A percentile compares a stretch with the other conserved stretches of the same genome.
phyloP scores from a whole-genome alignment of 441 rosid species.

The Euphorbia celastroides region DNA sequence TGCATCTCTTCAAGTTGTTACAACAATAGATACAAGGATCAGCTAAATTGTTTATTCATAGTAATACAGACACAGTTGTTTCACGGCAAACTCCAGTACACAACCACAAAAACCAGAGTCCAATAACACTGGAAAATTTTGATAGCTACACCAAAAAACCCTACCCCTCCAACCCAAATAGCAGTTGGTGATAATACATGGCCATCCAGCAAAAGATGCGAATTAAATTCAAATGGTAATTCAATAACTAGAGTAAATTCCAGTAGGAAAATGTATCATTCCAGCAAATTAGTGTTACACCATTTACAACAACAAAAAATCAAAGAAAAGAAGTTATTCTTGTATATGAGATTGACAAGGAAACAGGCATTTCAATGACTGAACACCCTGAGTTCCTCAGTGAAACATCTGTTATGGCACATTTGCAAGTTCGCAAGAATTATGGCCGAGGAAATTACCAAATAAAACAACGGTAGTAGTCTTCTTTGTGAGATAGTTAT shows the following conservation, averaged over 20 bases:
- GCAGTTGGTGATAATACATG: too few relatives aligned
- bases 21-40: too few relatives aligned
- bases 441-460: constrained; percentile 11
- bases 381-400: constrained; percentile 8
- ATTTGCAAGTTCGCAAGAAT: constrained; percentile 17
- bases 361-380: constrained; percentile 20
- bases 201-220: background rate
- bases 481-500: constrained; percentile 5
- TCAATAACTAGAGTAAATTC: background rate
- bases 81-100: too few relatives aligned
- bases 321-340: background rate
- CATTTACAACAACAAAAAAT: background rate
- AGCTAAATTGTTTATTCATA: too few relatives aligned
- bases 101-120: too few relatives aligned
- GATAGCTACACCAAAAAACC: too few relatives aligned
- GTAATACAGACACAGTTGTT: too few relatives aligned
- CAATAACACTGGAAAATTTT: too few relatives aligned
- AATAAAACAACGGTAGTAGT: background rate
- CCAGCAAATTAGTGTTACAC: background rate
- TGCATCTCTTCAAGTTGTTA: too few relatives aligned
- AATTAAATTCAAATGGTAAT: background rate
- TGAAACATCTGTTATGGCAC: constrained; percentile 16
- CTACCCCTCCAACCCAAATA: too few relatives aligned
- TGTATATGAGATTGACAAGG: constrained; percentile 6
- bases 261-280: background rate